These are phyloP conservation scores for Drosera spatulata DNA, from an alignment of 179 eudicot species.

Conservation along the genomic window DNA sequence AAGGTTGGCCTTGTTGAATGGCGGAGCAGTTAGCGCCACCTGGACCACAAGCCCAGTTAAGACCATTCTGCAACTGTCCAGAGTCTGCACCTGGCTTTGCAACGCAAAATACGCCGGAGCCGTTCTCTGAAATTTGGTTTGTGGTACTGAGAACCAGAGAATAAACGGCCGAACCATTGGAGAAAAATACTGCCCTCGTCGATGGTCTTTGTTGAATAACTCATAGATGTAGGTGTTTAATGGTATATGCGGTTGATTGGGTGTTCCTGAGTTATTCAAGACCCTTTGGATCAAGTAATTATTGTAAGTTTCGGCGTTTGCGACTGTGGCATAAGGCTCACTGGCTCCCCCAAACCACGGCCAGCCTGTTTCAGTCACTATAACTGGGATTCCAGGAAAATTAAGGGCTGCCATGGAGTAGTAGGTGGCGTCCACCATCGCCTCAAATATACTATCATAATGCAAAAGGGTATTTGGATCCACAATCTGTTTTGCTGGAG, in stretches of 20 bases:
- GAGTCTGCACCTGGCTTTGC: slow-evolving; percentile 47
- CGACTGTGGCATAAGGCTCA: slow-evolving; percentile 61
- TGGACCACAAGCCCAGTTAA: slow-evolving; percentile 90
- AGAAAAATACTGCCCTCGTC: slow-evolving; percentile 58
- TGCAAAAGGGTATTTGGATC: slow-evolving; percentile 80
- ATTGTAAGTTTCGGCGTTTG: slow-evolving; percentile 58
- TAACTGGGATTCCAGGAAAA: slow-evolving; percentile 53
- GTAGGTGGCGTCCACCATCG: slow-evolving; percentile 86
- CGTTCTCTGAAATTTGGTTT: slow-evolving; percentile 22
- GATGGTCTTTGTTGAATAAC: slow-evolving; percentile 69
- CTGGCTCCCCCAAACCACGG: slow-evolving; percentile 68
- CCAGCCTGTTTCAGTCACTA: slow-evolving; percentile 95
- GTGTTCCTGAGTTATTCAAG: slow-evolving; percentile 64
- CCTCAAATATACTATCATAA: slow-evolving; percentile 85
- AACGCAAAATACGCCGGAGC: slow-evolving; percentile 48
- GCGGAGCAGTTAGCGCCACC: slow-evolving; percentile 76
- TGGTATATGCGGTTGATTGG: slow-evolving; percentile 53
- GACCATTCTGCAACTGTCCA: slow-evolving; percentile 41
- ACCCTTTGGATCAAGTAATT: slow-evolving; percentile 66
- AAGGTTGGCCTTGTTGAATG: slow-evolving; percentile 62
- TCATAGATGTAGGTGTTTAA: slow-evolving; percentile 72
- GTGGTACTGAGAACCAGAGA: slow-evolving; percentile 33
- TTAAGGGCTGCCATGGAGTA: slow-evolving; percentile 62
- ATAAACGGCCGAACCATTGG: slow-evolving; percentile 61
- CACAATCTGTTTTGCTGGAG: slow-evolving; percentile 66